Base-by-base conservation (phyloP, 2,329 filamentous ascomycete genomes). In the Waltergamsia citrina region DNA sequence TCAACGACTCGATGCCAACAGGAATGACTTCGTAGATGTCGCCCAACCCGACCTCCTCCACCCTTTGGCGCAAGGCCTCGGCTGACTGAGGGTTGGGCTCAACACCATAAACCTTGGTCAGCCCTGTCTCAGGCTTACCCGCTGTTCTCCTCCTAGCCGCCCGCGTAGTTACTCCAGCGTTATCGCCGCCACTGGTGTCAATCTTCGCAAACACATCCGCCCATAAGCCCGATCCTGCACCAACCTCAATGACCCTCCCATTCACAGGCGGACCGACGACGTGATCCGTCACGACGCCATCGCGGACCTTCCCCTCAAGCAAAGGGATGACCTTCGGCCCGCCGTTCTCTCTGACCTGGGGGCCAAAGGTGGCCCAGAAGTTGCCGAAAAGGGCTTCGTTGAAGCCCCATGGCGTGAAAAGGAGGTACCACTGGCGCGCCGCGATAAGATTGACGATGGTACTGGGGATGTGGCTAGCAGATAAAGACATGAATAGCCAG, bases 191-290 rank as follows among this genome's bases (percentile, higher is more conserved):
- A 35, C 37, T 41, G 7, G 9, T 41, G 37, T 24, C 38, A 17
- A 57, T 47, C 18, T 48, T 47, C 32, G 53, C 48, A 35, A 77
- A 74, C 14, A 77, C 51, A 23, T 68, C 60, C 4, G 74, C 65
- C 75, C 74, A 81, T 50, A 75, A 61, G 3, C 77, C 78, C 2
- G 55, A 63, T 4, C 73, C 78, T 2, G 78, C 67, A 3, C 78
- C 78, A 35, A 81, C 63, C 53, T 83, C 78, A 28, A 81, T 50
- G 5, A 78, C 67, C 3, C 67, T 57, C 3, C 76, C 74, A 1
- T 47, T 45, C 7, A 74, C 54, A 3, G 62, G 62, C 37, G 54
- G 46, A 36, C 50, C 47, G 15, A 49, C 52, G 25, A 44, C 46
- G 11, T 50, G 51, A 1, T 54, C 50, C 5, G 58, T 39, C 24